Base-by-base conservation (phyloP, 768 basidiomycete genomes). In the Hortiboletus campestris region DNA sequence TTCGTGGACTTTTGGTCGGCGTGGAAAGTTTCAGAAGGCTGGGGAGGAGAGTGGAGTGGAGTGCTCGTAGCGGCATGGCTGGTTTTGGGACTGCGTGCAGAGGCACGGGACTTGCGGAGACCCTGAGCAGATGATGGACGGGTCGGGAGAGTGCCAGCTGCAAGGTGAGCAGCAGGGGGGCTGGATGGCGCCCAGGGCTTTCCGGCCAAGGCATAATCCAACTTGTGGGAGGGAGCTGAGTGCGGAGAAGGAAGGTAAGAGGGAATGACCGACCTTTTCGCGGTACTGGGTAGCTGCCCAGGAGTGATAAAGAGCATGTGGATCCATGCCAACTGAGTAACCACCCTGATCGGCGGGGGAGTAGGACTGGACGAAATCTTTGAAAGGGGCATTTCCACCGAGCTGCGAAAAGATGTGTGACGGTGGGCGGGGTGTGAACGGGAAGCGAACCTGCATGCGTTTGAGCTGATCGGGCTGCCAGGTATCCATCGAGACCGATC, bases 261-360 rank as follows among this genome's bases (percentile, higher is more conserved):
- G 0, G 45, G 28, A 55, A 51, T 0, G 62, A n/a, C 51, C 51
- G 62, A 90, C 94, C 80, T 97, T 99, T 72, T 94, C 91, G 41
- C 90, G 84, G 73, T 98, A 98, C 73, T 98, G 94, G 2, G 89
- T 78, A 1, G 94, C 96, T 2, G 94, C 91, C 93, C 95, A 97
- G 38, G 84, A 89, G 67, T 93, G 91, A 72, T 98, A 98, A 52
- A 83, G 92, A 62, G 92, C 86, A 62, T 87, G 81, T 31, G 85
- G 65, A 56, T 75, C 82, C 65, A 85, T 78, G 25, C 25, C 25
- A 25, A 6, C 2, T 25, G 25, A 4, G 6, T 25, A 25, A 9
- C 89, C 91, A 38, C 86, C 86, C 62, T 84, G 81, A 51, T 85
- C 83, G 9, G 76, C 69, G 11, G 88, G 85, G 40, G 75, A 66